Base-by-base conservation (phyloP, 2,329 filamentous ascomycete species). In the Colletotrichum higginsianum region DNA sequence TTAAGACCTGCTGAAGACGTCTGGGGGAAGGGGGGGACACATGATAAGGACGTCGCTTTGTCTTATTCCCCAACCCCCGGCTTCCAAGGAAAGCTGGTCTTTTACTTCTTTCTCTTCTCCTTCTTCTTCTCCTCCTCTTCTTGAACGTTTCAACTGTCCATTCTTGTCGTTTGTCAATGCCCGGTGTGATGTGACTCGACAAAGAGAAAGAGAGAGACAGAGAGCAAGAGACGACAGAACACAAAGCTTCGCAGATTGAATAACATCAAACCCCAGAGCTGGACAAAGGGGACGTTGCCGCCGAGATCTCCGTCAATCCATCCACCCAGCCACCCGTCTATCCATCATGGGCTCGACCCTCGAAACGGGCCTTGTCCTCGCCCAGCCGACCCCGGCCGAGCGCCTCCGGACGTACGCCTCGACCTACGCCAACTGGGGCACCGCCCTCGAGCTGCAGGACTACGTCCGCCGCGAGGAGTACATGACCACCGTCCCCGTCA, bases 381-480 rank as follows among this genome's bases (percentile, higher is more conserved):
- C 84, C 49, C 84, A 87, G 73, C 89, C 92, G 1, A 92, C 89
- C 1, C 76, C 81, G 2, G 80, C 82, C 9, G 91, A 94, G 78
- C 86, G 85, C 71, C 74, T 77, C 23, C 81, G 80, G 60, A 89
- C 87, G 63, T 93, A 89, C 88, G 82, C 81, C 7, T 81, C 86
- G 56, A 91, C 88, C 49, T 86, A 88, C 63, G 76, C 81, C 26
- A 84, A 84, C 75, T 94, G 92, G 91, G 89, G 88, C 13, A 84
- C 84, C 50, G 85, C 89, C 1, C 84, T 93, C 3, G 81, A 84
- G 5, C 77, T 86, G 6, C 76, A 86, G 1, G 83, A 85, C 47
- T 94, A 93, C 77, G 80, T 93, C 49, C 79, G 84, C 53, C 87
- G 92, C 55, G 91, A 92, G 78, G 79, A 80, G 18, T 87, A 87